phyloP scores from a whole-genome alignment of 768 basidiomycete genomes.

The Dentipellis fragilis region DNA sequence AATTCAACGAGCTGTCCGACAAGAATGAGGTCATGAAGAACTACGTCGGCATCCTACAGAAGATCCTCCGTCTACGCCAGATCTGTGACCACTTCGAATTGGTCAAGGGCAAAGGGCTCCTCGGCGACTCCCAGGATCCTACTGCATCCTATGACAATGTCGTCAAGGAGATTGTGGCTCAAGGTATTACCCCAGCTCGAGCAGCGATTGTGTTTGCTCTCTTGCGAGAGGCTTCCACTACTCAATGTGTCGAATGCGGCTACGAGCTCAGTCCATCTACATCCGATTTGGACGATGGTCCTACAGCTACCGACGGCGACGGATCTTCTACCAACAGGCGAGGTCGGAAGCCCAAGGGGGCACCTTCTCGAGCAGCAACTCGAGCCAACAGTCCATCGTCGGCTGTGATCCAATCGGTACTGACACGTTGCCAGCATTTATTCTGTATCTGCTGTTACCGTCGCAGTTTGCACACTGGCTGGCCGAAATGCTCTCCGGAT shows the following conservation, averaged over 20 bases:
- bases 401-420: slow-evolving; percentile 43
- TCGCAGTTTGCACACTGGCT: slow-evolving; percentile 64
- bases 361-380: slow-evolving; percentile 57
- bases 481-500: slow-evolving; percentile 61
- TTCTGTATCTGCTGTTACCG: slow-evolving; percentile 87
- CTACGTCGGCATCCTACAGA: slow-evolving; percentile 94
- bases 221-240: slow-evolving; percentile 76
- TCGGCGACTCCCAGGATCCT: slow-evolving; percentile 32
- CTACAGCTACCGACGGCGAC: slow-evolving; percentile 37
- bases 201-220: slow-evolving; percentile 82
- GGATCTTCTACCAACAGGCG: slow-evolving; percentile 39
- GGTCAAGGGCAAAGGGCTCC: slow-evolving; percentile 57
- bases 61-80: slow-evolving; percentile 90
- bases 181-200: slow-evolving; percentile 67
- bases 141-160: slow-evolving; percentile 63
- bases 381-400: slow-evolving; percentile 55
- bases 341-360: slow-evolving; percentile 40
- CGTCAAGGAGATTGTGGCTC: slow-evolving; percentile 57
- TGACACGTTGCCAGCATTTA: slow-evolving; percentile 92
- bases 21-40: slow-evolving; percentile 97
- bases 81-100: slow-evolving; percentile 96
- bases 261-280: slow-evolving; percentile 52
- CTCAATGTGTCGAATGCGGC: slow-evolving; percentile 85
- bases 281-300: slow-evolving; percentile 35
- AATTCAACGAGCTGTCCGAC: slow-evolving; percentile 78